phyloP scores from a whole-genome alignment of 495 filamentous ascomycete genomes.

The Parathielavia appendiculata region DNA sequence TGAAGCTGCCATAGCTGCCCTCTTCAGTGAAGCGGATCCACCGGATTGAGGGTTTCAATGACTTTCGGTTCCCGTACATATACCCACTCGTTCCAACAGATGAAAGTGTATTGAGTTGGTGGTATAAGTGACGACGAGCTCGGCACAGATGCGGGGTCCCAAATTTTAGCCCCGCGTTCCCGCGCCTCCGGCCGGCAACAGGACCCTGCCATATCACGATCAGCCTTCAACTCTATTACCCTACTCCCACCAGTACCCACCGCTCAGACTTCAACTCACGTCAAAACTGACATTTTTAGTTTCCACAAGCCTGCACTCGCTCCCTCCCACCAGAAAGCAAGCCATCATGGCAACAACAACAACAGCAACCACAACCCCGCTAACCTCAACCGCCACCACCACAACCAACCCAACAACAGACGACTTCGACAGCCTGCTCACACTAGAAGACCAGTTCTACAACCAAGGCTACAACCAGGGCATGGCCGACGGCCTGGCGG shows the following conservation, averaged over 20 bases:
- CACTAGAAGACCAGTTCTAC: conserved; percentile 81
- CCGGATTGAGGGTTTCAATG: too few relatives aligned
- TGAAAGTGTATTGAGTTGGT: not conserved
- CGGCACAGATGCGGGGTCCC: conserved; percentile 7
- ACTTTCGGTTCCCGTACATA: too few relatives aligned
- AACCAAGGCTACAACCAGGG: conserved; percentile 76
- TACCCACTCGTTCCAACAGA: too few relatives aligned
- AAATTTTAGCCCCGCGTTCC: conserved; percentile 13
- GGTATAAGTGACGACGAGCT: not conserved
- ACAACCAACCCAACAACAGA: conserved; percentile 34
- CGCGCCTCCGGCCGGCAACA: not conserved
- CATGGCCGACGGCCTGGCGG: conserved; percentile 65
- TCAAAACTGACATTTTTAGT: not conserved
- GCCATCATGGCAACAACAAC: conserved; percentile 3
- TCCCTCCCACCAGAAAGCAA: not conserved
- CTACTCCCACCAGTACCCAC: too few relatives aligned
- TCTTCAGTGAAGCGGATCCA: too few relatives aligned
- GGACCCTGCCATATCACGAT: conserved; percentile 8
- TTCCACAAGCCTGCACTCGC: not conserved
- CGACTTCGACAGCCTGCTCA: conserved; percentile 66
- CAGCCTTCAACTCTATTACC: not conserved
- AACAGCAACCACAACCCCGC: not conserved
- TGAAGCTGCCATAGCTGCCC: too few relatives aligned
- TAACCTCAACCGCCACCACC: not conserved
- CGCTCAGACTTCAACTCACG: not conserved